These are phyloP conservation scores for Ceriops decandra DNA, from an alignment of 345 rosid genomes.

Conservation along the genomic window DNA sequence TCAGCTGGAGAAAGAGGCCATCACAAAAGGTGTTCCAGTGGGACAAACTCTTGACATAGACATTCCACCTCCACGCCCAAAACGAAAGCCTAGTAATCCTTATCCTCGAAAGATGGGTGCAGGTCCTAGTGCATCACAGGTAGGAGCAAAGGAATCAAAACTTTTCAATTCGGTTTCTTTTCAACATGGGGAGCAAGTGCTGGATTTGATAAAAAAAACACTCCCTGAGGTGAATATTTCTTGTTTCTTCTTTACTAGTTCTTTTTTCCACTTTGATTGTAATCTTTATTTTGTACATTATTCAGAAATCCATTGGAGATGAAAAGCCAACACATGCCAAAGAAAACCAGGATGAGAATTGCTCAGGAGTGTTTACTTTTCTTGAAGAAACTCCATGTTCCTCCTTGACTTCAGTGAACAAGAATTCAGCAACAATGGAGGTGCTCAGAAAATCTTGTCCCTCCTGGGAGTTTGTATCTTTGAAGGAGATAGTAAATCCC, in stretches of 20 bases:
- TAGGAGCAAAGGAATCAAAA: slow-evolving; percentile 49
- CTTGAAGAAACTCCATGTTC: slow-evolving; percentile 48
- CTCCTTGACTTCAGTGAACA: slow-evolving; percentile 52
- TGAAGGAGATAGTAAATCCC: slow-evolving; percentile 42
- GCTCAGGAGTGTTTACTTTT: slow-evolving; percentile 57
- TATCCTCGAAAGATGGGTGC: slow-evolving; percentile 76
- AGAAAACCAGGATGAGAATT: slow-evolving; percentile 58
- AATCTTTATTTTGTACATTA: slow-evolving; percentile 14
- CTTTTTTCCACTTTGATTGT: slow-evolving; percentile 3
- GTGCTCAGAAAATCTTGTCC: slow-evolving; percentile 38
- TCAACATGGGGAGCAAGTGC: slow-evolving; percentile 37
- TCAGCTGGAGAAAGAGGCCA: slow-evolving; percentile 97
- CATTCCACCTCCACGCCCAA: slow-evolving; percentile 98
- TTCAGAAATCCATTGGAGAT: slow-evolving; percentile 49
- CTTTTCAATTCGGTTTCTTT: slow-evolving; percentile 41
- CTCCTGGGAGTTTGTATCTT: slow-evolving; percentile 58
- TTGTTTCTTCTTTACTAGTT: slow-evolving; percentile 3
- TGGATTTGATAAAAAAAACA: slow-evolving; percentile 60
- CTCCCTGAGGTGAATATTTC: slow-evolving; percentile 50
- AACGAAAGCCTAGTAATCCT: slow-evolving; percentile 91
- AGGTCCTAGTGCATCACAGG: slow-evolving; percentile 30
- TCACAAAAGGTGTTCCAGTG: slow-evolving; percentile 67
- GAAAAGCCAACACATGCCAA: slow-evolving; percentile 40
- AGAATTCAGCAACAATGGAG: slow-evolving; percentile 34
- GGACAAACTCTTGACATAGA: slow-evolving; percentile 74